Percentiles rank a stretch among this genome's conserved stretches.
Conservation (phyloP, 176 grass and related monocot genomes). For the Guadua angustifolia region DNA sequence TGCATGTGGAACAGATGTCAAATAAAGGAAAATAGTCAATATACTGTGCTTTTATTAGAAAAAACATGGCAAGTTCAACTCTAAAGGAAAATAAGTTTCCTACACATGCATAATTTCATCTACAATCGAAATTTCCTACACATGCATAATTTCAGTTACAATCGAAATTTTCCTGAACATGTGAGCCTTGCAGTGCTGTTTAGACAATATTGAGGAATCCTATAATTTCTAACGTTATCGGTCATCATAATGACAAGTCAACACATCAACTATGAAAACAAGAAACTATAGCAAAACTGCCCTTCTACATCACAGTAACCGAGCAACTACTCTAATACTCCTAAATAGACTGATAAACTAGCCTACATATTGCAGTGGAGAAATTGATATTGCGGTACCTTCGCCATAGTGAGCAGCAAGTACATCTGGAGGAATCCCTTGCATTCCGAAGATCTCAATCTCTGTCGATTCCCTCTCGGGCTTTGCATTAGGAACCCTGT, state of each 20-base stretch:
- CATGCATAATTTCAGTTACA: neutral
- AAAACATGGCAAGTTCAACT: slow-evolving; percentile 31
- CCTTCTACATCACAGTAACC: neutral
- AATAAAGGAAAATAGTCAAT: slow-evolving; percentile 22
- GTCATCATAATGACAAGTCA: neutral
- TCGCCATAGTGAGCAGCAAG: slow-evolving; percentile 98
- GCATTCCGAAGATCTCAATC: slow-evolving; percentile 99
- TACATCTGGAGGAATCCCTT: slow-evolving; percentile 90
- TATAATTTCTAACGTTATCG: neutral
- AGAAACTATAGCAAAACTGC: neutral
- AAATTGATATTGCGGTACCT: slow-evolving; percentile 47
- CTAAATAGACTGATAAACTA: neutral
- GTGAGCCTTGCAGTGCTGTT: neutral
- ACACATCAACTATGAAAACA: neutral
- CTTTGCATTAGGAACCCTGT: slow-evolving; percentile 95
- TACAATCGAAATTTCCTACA: neutral
- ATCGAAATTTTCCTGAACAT: neutral
- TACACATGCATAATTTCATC: neutral
- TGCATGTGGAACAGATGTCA: slow-evolving; percentile 38
- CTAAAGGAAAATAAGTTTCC: neutral
- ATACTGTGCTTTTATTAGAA: neutral
- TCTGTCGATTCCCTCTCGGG: slow-evolving; percentile 92
- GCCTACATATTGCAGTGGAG: neutral
- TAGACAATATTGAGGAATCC: neutral
- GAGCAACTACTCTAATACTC: neutral